Conservation (phyloP, 192 early-diverging fungal genomes). For the Coemansia sp. region DNA sequence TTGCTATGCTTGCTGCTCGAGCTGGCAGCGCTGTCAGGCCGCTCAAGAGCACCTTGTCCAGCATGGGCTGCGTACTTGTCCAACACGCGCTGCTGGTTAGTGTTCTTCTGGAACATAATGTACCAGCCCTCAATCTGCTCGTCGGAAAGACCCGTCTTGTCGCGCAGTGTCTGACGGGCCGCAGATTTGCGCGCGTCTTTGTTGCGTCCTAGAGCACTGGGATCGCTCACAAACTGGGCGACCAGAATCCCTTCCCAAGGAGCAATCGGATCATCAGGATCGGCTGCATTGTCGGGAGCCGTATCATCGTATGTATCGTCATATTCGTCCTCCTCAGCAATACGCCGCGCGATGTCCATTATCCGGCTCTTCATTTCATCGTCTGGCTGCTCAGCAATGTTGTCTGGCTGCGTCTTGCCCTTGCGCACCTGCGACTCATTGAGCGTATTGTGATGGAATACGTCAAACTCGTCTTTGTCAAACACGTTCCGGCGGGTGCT, state of each 20-base stretch:
- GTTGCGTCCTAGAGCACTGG: constrained; percentile 65
- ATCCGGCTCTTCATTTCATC: constrained; percentile 38
- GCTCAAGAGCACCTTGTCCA: constrained; percentile 38
- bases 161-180: constrained; percentile 60
- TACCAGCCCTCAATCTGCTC: constrained; percentile 95
- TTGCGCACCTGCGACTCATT: constrained; percentile 65
- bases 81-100: constrained; percentile 63
- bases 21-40: constrained; percentile 3
- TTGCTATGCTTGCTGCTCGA: constrained; percentile 2
- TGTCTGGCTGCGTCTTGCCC: constrained; percentile 61
- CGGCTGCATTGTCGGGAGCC: constrained; percentile 62
- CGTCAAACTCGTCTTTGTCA: constrained; percentile 93
- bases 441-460: constrained; percentile 67
- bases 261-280: constrained; percentile 65
- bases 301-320: constrained; percentile 89
- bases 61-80: constrained; percentile 62
- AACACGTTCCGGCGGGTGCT: constrained; percentile 74
- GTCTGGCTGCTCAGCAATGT: constrained; percentile 9
- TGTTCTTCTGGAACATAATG: constrained; percentile 81
- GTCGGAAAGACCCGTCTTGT: constrained; percentile 74
- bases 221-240: constrained; percentile 57
- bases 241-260: constrained; percentile 66
- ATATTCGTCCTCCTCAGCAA: constrained; percentile 81
- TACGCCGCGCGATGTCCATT: constrained; percentile 48
- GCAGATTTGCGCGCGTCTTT: constrained; percentile 60